Base-by-base conservation (phyloP, 805 yeast species). In the Wickerhamiella nectarea region DNA sequence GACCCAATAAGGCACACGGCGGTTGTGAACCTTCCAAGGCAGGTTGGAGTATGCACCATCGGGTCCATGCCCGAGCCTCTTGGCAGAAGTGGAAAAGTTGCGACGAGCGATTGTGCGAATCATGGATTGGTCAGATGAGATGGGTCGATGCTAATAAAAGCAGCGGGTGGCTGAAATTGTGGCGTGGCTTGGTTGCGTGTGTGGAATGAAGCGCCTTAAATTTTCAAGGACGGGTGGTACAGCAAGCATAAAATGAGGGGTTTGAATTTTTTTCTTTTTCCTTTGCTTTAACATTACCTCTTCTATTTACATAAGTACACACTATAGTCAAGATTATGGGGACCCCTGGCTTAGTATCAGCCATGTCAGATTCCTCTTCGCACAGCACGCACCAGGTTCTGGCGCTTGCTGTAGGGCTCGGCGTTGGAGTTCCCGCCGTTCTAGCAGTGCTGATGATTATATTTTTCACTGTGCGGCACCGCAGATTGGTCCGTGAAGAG, bases 21-120 rank as follows among this genome's bases (percentile, higher is more conserved):
- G 86, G 75, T 78, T 72, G 74, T 85, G 86, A 51, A 89, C 94
- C 73, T 76, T 76, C 77, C 89, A 91, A 53, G 98, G 98, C 51
- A 89, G 61, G 75, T 91, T 89, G 58, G 80, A 70, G 78, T 91
- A 91, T 38, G 79, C 78, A 59, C 96, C 96, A 59, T 75, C 80
- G 56, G 76, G 76, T 60, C 72, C 77, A 66, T 75, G 81, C 51
- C 52, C 52, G 24, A 52, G 43, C 36, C 53, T 52, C 22, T 49
- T 46, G 26, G 48, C 50, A 12, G 55, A 33, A 34, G 52, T 51
- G 44, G 53, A 43, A 49, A 52, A 52, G 46, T 50, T 47, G 38
- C 55, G 54, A 28, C 46, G 45, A 25, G 45, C 40, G 36, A 24
- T 28, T 15, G 47, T 29, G 43, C 40, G 35, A 34, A 44, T 37